Evolutionary conservation across 164 flowering plant genomes (phyloP).

Genomic region (Nymphaea thermarum): DNA sequence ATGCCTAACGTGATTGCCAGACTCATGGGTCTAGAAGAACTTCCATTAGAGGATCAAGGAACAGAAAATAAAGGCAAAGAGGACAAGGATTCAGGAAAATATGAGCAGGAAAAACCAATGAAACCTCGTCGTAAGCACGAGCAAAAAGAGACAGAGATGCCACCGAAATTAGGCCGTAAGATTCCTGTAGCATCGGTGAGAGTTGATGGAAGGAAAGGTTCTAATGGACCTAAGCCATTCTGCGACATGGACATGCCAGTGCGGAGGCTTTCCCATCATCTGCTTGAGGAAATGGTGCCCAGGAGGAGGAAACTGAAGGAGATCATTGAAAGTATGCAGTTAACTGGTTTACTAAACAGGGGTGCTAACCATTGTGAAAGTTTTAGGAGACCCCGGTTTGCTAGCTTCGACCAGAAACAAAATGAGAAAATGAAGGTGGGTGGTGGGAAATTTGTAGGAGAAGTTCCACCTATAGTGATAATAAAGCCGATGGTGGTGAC

Average conservation of each 20-base stretch:
- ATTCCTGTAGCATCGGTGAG: not conserved
- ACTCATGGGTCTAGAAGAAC: not conserved
- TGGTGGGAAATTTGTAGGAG: not conserved
- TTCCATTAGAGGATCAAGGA: not conserved
- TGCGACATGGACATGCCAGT: not conserved
- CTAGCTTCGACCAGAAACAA: not conserved
- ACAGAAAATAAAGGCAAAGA: not conserved
- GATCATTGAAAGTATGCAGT: not conserved
- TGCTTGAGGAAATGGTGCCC: not conserved
- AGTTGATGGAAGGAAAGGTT: not conserved
- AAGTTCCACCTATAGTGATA: not conserved
- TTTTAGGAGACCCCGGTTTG: not conserved
- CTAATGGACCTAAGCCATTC: not conserved
- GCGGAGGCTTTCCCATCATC: not conserved
- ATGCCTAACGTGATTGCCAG: not conserved
- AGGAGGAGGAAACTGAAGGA: not conserved
- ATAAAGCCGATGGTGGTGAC: not conserved
- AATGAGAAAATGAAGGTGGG: not conserved
- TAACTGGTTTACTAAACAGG: not conserved
- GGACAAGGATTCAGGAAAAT: not conserved
- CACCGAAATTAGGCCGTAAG: not conserved
- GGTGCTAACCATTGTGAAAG: not conserved
- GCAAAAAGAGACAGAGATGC: not conserved
- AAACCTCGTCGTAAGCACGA: not conserved
- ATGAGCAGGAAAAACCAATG: not conserved